Evolutionary conservation across 495 filamentous ascomycete genomes (phyloP).

Genomic region (Xylaria castorea): DNA sequence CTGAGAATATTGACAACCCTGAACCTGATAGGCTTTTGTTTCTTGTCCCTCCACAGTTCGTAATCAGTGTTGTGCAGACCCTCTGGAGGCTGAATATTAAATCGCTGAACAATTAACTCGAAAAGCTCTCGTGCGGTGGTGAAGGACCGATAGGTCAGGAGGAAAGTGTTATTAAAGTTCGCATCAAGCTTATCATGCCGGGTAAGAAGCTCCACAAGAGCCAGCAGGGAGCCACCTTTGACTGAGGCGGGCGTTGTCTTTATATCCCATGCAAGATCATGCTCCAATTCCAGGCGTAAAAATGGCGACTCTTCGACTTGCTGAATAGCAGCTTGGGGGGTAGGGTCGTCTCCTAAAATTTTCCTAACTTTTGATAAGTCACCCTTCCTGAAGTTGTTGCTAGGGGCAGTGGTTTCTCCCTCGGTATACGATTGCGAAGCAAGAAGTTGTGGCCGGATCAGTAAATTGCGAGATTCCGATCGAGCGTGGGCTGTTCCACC

Average conservation of each 20-base stretch:
- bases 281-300: conserved; percentile 86
- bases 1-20: conserved; percentile 97
- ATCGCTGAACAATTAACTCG: conserved; percentile 87
- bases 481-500: conserved; percentile 48
- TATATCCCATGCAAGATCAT: conserved; percentile 85
- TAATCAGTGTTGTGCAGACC: conserved; percentile 77
- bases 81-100: conserved; percentile 90
- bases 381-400: conserved; percentile 65
- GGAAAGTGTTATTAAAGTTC: conserved; percentile 97
- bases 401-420: conserved; percentile 59
- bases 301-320: conserved; percentile 78
- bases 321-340: conserved; percentile 61
- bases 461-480: conserved; percentile 51
- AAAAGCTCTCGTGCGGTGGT: conserved; percentile 90
- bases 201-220: conserved; percentile 94
- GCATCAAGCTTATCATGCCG: conserved; percentile 94
- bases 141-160: conserved; percentile 95
- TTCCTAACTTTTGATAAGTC: conserved; percentile 83
- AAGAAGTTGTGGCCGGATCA: conserved; percentile 46
- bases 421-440: conserved; percentile 73
- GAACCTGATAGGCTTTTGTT: conserved; percentile 95
- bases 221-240: conserved; percentile 87
- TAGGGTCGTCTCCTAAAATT: conserved; percentile 83
- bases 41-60: conserved; percentile 88
- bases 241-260: conserved; percentile 75